phyloP scores from a whole-genome alignment of 2,329 filamentous ascomycete species.

The Cladosporium austrohemisphaericum region DNA sequence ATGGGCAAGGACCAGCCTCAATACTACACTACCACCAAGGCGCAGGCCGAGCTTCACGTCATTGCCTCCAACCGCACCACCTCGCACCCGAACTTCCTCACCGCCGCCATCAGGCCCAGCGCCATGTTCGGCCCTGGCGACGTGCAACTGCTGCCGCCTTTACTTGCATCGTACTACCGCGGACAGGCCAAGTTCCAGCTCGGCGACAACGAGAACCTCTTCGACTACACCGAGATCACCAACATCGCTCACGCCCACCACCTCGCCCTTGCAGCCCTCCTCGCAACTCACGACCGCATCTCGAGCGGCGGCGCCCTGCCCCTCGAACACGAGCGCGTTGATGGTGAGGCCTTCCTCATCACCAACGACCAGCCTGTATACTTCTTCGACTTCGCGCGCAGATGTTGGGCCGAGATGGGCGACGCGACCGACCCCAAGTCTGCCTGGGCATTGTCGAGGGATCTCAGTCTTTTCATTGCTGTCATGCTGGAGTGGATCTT shows the following conservation, averaged over 20 bases:
- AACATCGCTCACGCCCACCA: constrained; percentile 53
- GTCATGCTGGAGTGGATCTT: constrained; percentile 44
- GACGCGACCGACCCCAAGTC: constrained; percentile 30
- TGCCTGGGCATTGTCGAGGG: constrained; percentile 43
- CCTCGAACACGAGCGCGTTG: constrained; percentile 45
- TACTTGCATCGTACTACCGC: constrained; percentile 43
- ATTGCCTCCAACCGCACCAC: constrained; percentile 47
- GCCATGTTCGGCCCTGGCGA: constrained; percentile 52
- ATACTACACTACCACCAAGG: constrained; percentile 51
- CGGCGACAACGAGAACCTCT: constrained; percentile 50
- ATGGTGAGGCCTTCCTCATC: constrained; percentile 51
- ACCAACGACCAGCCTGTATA: constrained; percentile 49
- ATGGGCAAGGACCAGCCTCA: constrained; percentile 46
- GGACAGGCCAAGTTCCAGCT: constrained; percentile 51
- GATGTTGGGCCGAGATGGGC: constrained; percentile 45
- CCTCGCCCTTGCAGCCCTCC: constrained; percentile 48
- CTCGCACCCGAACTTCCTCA: constrained; percentile 43
- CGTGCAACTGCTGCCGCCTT: constrained; percentile 44
- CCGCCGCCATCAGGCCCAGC: constrained; percentile 47
- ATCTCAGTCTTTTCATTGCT: constrained; percentile 41
- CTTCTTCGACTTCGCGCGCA: constrained; percentile 50
- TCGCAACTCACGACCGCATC: constrained; percentile 40
- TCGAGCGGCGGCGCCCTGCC: constrained; percentile 34
- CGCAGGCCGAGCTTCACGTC: constrained; percentile 46
- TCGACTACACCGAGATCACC: constrained; percentile 52